Conservation (phyloP, 2,329 filamentous ascomycete species). For the Colletotrichum costaricense region DNA sequence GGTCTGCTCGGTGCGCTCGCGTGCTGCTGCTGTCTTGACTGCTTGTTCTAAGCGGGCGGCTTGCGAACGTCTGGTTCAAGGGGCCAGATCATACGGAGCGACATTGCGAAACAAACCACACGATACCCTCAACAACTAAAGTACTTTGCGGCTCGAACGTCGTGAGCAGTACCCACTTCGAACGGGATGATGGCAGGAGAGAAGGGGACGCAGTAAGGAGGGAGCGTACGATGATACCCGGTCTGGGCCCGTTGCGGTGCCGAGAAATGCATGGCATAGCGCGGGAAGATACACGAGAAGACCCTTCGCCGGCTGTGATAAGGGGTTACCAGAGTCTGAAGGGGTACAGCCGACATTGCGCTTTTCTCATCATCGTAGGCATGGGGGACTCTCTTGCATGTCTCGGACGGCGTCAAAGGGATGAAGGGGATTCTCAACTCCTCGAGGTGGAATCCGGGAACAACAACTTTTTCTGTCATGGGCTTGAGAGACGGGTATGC, state of each 20-base stretch:
- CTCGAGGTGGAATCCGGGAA: neutral
- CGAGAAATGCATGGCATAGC: neutral
- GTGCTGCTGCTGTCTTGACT: conserved; percentile 70
- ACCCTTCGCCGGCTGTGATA: neutral
- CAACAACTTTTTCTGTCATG: neutral
- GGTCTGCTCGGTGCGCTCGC: conserved; percentile 63
- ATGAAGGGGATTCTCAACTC: neutral
- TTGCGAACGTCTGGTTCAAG: too few relatives aligned
- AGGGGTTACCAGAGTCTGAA: neutral
- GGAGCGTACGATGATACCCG: neutral
- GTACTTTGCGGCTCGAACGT: neutral
- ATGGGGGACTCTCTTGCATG: neutral
- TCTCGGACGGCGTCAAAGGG: neutral
- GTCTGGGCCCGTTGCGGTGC: neutral
- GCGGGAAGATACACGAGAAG: neutral
- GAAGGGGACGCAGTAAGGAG: neutral
- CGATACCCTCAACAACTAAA: conserved; percentile 20
- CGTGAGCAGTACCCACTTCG: neutral
- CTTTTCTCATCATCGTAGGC: neutral
- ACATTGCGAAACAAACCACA: neutral
- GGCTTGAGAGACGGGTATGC: neutral
- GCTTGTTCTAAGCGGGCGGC: conserved; percentile 57
- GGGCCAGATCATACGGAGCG: neutral
- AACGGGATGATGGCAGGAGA: neutral
- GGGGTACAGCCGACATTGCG: neutral